phyloP scores from a whole-genome alignment of 495 filamentous ascomycete genomes.

The Saxophila tyrrhenica region DNA sequence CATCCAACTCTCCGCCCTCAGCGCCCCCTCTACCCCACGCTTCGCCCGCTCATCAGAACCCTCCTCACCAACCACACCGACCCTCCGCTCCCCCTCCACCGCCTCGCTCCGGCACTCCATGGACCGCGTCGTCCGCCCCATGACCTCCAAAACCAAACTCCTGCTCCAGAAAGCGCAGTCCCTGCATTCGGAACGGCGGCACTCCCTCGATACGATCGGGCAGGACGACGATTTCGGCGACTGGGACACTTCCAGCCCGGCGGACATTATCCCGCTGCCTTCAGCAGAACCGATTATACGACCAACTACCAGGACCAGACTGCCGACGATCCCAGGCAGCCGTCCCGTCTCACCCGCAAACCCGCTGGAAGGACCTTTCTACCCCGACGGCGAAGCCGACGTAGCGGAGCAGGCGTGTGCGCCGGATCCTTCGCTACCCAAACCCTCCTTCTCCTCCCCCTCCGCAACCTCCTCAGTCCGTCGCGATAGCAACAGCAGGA shows the following conservation, averaged over 20 bases:
- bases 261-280: slow-evolving; percentile 23
- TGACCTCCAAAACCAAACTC: slow-evolving; percentile 7
- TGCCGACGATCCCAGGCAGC: slow-evolving; percentile 49
- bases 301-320: slow-evolving; percentile 26
- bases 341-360: slow-evolving; percentile 33
- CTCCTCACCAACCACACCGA: not conserved
- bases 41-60: not conserved
- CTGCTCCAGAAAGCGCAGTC: not conserved
- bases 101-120: slow-evolving; percentile 2
- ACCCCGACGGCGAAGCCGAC: not conserved
- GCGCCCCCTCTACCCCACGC: not conserved
- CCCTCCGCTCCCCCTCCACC: not conserved
- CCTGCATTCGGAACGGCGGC: not conserved
- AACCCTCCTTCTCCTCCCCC: no score
- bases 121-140: not conserved
- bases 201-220: not conserved
- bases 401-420: no score
- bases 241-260: slow-evolving; percentile 55
- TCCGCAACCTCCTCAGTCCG: not conserved
- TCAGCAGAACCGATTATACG: not conserved
- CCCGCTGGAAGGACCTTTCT: slow-evolving; percentile 25
- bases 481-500: not conserved
- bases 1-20: not conserved
- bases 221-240: slow-evolving; percentile 48
- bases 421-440: no score